phyloP scores from a whole-genome alignment of 805 yeast species.

The Suhomyces sp. region DNA sequence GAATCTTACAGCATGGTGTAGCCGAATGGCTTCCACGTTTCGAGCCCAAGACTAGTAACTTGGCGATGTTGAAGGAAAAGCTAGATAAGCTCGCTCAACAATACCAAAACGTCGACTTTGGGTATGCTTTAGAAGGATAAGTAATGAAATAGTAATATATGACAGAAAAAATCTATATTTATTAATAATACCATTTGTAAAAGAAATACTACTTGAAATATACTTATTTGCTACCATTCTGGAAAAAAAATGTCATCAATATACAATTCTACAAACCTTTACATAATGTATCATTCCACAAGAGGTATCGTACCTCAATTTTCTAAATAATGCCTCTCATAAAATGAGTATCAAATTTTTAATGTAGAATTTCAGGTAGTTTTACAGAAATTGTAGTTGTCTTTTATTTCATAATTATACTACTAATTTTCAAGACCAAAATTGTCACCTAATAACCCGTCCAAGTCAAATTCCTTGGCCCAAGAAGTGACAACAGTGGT shows the following conservation, averaged over 20 bases:
- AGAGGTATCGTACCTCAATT: no score
- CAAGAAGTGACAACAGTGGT: constrained; percentile 83
- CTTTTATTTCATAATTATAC: not conserved
- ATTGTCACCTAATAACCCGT: constrained; percentile 61
- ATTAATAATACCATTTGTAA: no score
- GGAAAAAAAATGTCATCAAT: no score
- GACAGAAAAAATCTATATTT: no score
- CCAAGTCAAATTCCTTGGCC: constrained; percentile 93
- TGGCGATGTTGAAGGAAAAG: constrained; percentile 26
- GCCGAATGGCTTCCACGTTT: constrained; percentile 44
- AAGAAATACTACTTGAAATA: no score
- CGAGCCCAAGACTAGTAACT: constrained; percentile 26
- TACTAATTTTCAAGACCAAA: constrained; percentile 26
- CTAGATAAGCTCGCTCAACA: constrained; percentile 28
- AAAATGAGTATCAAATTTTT: no score
- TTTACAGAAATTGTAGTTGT: not conserved
- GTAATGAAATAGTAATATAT: no score
- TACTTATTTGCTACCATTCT: no score
- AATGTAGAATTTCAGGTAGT: no score
- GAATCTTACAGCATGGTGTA: constrained; percentile 55
- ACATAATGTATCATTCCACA: no score
- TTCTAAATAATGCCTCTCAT: no score
- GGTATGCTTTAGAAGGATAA: constrained; percentile 39
- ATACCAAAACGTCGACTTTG: constrained; percentile 32
- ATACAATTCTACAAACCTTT: no score